Evolutionary conservation across 2,329 filamentous ascomycete genomes (phyloP).

Genomic region (Byssothecium circinans): DNA sequence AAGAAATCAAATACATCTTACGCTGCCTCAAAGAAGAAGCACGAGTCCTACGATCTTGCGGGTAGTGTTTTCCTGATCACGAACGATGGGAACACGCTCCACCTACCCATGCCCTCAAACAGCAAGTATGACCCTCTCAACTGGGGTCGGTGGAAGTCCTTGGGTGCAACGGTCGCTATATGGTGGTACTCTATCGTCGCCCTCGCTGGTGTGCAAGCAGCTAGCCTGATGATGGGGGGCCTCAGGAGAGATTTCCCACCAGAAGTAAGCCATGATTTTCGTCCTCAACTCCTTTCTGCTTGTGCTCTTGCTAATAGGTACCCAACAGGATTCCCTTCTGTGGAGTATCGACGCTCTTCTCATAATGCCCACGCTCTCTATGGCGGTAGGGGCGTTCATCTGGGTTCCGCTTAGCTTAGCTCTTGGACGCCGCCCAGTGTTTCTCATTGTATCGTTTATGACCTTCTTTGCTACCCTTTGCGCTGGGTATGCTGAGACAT

Average conservation of each 20-base stretch:
- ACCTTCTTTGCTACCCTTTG: conserved; percentile 29
- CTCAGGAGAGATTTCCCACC: conserved; percentile 16
- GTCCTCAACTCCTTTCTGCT: not conserved
- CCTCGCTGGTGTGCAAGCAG: conserved; percentile 22
- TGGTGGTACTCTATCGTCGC: conserved; percentile 17
- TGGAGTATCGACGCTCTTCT: conserved; percentile 30
- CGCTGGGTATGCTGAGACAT: conserved; percentile 29
- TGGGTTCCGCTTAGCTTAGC: conserved; percentile 45
- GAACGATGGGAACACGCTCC: conserved; percentile 22
- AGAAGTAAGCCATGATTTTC: conserved; percentile 11
- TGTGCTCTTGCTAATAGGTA: not conserved
- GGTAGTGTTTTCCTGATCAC: conserved; percentile 32
- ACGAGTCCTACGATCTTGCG: conserved; percentile 27
- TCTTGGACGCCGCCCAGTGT: conserved; percentile 43
- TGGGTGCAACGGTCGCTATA: conserved; percentile 20
- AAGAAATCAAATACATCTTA: not conserved
- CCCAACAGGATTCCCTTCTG: conserved; percentile 19
- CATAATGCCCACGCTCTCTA: conserved; percentile 36
- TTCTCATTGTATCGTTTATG: conserved; percentile 34
- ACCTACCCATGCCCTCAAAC: conserved; percentile 28
- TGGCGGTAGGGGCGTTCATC: conserved; percentile 41
- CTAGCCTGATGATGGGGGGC: conserved; percentile 16
- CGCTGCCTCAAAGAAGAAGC: conserved; percentile 13
- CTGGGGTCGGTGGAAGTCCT: conserved; percentile 25
- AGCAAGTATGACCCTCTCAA: conserved; percentile 28